Conservation (phyloP, 306 rosid genomes). For the Vachellia pachyceras region DNA sequence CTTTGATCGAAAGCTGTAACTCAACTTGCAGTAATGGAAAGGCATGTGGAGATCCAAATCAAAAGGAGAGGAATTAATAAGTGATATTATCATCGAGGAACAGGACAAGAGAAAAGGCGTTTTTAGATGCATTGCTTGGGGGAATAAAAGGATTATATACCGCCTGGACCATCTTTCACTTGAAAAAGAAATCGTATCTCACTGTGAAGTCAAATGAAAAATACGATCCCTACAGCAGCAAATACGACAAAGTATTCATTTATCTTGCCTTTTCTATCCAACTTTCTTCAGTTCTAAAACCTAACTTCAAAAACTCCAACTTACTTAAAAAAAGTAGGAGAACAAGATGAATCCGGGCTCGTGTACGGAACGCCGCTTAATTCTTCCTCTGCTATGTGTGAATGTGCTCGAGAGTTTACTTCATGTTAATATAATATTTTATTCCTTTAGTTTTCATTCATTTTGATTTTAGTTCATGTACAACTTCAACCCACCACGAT, state of each 20-base stretch:
- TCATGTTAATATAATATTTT: too few species aligned
- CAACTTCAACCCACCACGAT: too few species aligned
- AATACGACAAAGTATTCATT: slow-evolving; percentile 14
- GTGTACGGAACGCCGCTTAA: background rate
- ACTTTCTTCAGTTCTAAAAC: too few species aligned
- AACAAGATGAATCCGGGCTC: too few species aligned
- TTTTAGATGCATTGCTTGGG: background rate
- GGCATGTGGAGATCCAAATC: slow-evolving; percentile 20
- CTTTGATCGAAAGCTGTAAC: slow-evolving; percentile 18
- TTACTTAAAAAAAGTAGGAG: too few species aligned
- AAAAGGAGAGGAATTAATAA: background rate
- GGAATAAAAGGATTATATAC: background rate
- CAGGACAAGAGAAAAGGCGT: background rate
- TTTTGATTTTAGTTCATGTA: too few species aligned
- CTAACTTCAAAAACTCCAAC: too few species aligned
- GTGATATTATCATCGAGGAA: background rate
- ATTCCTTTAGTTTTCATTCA: too few species aligned
- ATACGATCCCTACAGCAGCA: background rate
- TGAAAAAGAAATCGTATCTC: slow-evolving; percentile 5
- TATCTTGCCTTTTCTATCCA: too few species aligned
- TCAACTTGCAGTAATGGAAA: slow-evolving; percentile 18
- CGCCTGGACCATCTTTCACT: slow-evolving; percentile 8
- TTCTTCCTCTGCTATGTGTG: background rate
- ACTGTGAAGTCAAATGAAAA: too few species aligned
- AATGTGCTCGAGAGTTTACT: too few species aligned